Evolutionary conservation across 2,329 filamentous ascomycete genomes (phyloP), one percentile per base, ranked within the genome.

Genomic region (Fusarium illudens): DNA sequence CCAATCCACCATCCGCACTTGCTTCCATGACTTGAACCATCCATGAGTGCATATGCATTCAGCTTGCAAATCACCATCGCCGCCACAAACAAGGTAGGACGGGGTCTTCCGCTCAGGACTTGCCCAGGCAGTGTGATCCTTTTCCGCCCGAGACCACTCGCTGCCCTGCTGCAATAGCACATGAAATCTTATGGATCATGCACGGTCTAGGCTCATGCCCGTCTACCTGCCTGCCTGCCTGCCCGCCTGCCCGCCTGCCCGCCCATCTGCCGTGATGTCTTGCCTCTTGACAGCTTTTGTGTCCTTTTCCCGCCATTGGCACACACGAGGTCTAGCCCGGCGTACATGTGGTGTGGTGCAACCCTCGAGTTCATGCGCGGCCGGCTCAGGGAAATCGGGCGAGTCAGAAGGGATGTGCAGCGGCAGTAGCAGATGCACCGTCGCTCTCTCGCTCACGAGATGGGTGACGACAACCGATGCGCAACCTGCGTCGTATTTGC

Each of bases 111-210:
- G 27, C 50, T 57, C 51, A 27, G 36, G 61, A 64, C 58, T 64
- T 36, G 53, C 36, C 39, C 20, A 44, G 39, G 39, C 10, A 32
- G 39, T 27, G 3, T 44, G 39, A 44, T 44, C 39, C 39, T 44
- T 13, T n/a, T 42, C 37, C 20, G 8, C 20, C 20, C 39, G 22
- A 44, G 39, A 27, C 39, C 39, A 44, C 39, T 42, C 37, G 37
- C 29, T 48, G 44, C 44, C 44, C 37, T 42, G 34, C 34, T 53
- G 48, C 36, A 48, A 48, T 20, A 60, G 39, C 54, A 67, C 67
- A 53, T 37, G 22, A 19, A 68, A 67, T 67, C 62, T 44, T 70
- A 70, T 70, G 66, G 66, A 68, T 68, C 66, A 68, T 68, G 66
- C 65, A 68, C 56, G 46, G 42, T 37, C 64, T 67, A 54, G 54